Conservation (phyloP, 257 asterid species). For the Penstemon newberryi region DNA sequence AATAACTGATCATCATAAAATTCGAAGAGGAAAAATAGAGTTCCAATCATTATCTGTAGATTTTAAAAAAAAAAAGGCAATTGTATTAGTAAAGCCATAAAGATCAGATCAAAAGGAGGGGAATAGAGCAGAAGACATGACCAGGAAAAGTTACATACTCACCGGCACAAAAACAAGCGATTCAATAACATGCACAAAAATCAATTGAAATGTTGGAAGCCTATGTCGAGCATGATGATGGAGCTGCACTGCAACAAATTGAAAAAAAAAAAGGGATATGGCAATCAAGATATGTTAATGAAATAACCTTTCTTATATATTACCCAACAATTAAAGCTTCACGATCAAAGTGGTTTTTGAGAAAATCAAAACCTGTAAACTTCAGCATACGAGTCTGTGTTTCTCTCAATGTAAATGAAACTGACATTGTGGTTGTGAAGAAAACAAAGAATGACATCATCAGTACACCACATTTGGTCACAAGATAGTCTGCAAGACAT, state of each 20-base stretch:
- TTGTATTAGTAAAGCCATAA: slow-evolving; percentile 25
- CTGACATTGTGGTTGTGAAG: slow-evolving; percentile 99
- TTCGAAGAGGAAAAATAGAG: slow-evolving; percentile 94
- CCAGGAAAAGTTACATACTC: slow-evolving; percentile 32
- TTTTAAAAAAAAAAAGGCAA: slow-evolving; percentile 9
- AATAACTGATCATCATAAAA: slow-evolving; percentile 95
- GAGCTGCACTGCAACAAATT: slow-evolving; percentile 78
- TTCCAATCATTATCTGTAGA: slow-evolving; percentile 96
- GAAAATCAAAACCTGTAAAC: slow-evolving; percentile 70
- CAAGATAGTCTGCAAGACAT: slow-evolving; percentile 84
- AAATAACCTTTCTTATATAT: slow-evolving; percentile 12
- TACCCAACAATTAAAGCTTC: slow-evolving; percentile 19
- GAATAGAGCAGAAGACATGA: slow-evolving; percentile 21
- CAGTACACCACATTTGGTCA: slow-evolving; percentile 93
- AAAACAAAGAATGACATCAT: slow-evolving; percentile 99
- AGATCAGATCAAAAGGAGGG: slow-evolving; percentile 15
- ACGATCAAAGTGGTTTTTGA: slow-evolving; percentile 22
- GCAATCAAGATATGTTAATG: slow-evolving; percentile 21
- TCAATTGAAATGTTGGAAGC: slow-evolving; percentile 98
- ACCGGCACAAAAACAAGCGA: slow-evolving; percentile 99
- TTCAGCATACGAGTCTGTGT: slow-evolving; percentile 99
- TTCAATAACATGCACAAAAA: slow-evolving; percentile 96
- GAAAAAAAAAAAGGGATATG: slow-evolving; percentile 16
- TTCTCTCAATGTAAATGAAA: slow-evolving; percentile 96
- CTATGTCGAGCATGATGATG: slow-evolving; percentile 99